A percentile compares a stretch with the other conserved stretches of the same genome.
phyloP scores from a whole-genome alignment of 495 filamentous ascomycete genomes.

The Aspergillus saccharolyticus region DNA sequence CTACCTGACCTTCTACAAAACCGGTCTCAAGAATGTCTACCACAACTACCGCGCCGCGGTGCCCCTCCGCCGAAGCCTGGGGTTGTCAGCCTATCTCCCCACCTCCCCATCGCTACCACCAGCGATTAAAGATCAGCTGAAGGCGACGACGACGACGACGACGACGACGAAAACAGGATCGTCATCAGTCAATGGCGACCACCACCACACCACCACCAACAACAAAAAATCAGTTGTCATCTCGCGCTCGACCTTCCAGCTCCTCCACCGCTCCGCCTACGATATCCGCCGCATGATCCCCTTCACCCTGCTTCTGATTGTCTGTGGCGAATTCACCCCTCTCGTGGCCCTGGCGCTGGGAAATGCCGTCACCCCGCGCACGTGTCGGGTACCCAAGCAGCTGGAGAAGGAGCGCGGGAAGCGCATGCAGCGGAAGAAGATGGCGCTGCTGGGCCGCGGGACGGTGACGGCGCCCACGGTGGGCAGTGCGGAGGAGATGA shows the following conservation, averaged over 20 bases:
- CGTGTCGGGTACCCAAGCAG: slow-evolving; percentile 77
- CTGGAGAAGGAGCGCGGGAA: slow-evolving; percentile 49
- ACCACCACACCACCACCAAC: background rate
- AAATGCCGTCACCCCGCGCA: slow-evolving; percentile 63
- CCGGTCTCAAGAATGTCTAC: slow-evolving; percentile 65
- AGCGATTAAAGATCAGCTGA: too few species aligned
- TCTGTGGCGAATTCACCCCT: slow-evolving; percentile 84
- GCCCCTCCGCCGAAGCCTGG: slow-evolving; percentile 30
- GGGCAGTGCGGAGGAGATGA: slow-evolving; percentile 25
- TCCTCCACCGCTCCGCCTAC: slow-evolving; percentile 57
- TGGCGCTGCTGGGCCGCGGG: slow-evolving; percentile 19
- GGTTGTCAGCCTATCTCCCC: slow-evolving; percentile 28
- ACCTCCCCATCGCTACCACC: slow-evolving; percentile 26
- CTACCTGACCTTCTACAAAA: slow-evolving; percentile 76
- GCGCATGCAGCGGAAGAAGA: slow-evolving; percentile 39
- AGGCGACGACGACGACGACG: too few species aligned
- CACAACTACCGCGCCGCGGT: slow-evolving; percentile 45
- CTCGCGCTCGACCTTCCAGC: slow-evolving; percentile 57
- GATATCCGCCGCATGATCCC: slow-evolving; percentile 71
- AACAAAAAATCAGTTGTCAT: slow-evolving; percentile 22
- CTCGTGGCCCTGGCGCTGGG: slow-evolving; percentile 65
- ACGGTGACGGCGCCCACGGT: slow-evolving; percentile 9
- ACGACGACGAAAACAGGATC: too few species aligned
- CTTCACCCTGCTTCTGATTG: slow-evolving; percentile 64
- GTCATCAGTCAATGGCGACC: too few species aligned